phyloP scores from a whole-genome alignment of 192 early-diverging fungal genomes.

The Backusella australiensis region DNA sequence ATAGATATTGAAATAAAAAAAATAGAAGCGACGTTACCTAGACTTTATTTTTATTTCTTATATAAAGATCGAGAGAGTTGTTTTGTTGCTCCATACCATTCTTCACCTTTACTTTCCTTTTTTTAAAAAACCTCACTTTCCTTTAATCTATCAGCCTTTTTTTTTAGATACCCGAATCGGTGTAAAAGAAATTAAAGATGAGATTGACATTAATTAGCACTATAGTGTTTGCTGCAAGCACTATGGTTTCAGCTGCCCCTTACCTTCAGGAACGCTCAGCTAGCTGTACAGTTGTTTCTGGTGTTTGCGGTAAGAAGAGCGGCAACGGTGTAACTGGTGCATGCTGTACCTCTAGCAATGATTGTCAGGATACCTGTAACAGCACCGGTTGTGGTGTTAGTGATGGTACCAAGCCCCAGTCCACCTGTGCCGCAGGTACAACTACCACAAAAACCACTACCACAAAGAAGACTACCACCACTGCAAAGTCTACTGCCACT shows the following conservation, averaged over 20 bases:
- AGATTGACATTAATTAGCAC: slow-evolving; percentile 4
- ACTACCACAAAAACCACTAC: neutral
- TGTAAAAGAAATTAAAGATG: neutral
- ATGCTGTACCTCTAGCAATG: neutral
- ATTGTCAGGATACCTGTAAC: neutral
- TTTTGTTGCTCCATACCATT: neutral
- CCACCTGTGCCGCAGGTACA: neutral
- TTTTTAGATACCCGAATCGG: neutral
- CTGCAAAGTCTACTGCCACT: neutral
- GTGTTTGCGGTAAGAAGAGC: neutral
- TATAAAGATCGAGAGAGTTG: neutral
- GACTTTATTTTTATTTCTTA: neutral
- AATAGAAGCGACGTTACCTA: neutral
- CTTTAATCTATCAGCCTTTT: neutral
- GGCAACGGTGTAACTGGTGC: neutral
- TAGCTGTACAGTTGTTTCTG: neutral
- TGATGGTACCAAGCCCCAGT: neutral
- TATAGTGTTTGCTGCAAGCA: neutral
- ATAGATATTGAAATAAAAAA: neutral
- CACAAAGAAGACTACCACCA: neutral
- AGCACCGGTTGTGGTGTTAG: neutral
- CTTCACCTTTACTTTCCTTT: neutral
- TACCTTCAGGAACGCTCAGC: neutral
- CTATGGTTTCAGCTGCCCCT: neutral
- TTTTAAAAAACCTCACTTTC: neutral